Evolutionary conservation across 495 filamentous ascomycete species (phyloP).

Genomic region (Xylaria sp.): DNA sequence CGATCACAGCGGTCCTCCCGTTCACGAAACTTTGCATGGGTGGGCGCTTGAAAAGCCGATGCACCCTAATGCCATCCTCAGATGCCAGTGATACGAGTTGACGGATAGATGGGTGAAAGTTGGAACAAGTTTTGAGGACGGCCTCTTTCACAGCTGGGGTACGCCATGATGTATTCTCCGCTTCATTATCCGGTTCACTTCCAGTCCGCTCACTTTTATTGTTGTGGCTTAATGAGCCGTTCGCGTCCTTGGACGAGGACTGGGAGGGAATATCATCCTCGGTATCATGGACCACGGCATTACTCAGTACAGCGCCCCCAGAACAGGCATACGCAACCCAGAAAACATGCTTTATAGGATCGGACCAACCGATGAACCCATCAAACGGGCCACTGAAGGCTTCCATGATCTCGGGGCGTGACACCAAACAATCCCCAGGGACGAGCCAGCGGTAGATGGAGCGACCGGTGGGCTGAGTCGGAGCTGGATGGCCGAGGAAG

Average conservation of each 20-base stretch:
- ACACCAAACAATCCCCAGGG: conserved; percentile 43
- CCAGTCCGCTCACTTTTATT: not conserved
- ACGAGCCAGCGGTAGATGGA: conserved; percentile 59
- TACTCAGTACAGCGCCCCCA: conserved; percentile 39
- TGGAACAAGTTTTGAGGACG: conserved; percentile 23
- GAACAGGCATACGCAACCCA: conserved; percentile 57
- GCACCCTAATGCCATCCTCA: conserved; percentile 43
- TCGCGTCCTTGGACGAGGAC: not conserved
- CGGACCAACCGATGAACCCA: conserved; percentile 41
- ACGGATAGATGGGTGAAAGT: conserved; percentile 35
- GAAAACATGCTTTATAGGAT: conserved; percentile 39
- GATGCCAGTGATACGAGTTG: conserved; percentile 35
- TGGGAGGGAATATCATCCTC: not conserved
- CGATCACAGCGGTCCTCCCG: conserved; percentile 36
- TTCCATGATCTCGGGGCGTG: conserved; percentile 39
- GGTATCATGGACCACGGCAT: conserved; percentile 40
- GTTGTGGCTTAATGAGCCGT: not conserved
- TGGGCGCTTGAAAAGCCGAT: conserved; percentile 37
- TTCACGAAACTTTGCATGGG: conserved; percentile 36
- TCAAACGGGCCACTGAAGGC: conserved; percentile 37
- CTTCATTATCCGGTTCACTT: not conserved
- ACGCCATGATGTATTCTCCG: conserved; percentile 6
- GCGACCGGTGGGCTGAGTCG: conserved; percentile 35
- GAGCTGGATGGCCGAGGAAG: conserved; percentile 32
- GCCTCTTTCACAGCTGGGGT: not conserved